phyloP scores from a whole-genome alignment of 305 asterid species.

The Stenogyne calaminthoides region DNA sequence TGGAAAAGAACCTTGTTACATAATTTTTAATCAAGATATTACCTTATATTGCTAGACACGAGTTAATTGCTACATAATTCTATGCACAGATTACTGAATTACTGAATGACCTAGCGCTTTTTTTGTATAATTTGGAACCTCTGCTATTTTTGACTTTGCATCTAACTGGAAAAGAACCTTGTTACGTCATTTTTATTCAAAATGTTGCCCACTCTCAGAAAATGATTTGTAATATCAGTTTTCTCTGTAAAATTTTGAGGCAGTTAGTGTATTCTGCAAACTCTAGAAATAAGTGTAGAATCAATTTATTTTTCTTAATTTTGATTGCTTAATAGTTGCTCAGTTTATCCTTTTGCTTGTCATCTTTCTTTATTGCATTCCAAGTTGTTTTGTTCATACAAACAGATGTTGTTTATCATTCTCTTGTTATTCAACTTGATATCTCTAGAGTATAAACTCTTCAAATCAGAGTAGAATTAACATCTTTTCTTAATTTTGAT shows the following conservation, averaged over 20 bases:
- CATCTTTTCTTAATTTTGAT: neutral
- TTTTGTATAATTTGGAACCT: neutral
- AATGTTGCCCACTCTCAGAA: neutral
- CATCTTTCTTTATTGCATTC: too few species aligned
- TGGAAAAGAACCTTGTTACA: neutral
- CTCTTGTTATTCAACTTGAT: neutral
- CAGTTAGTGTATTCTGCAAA: too few species aligned
- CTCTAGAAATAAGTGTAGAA: too few species aligned
- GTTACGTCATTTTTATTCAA: neutral
- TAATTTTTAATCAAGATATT: neutral
- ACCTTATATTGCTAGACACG: slow-evolving; percentile 25
- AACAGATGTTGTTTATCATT: neutral
- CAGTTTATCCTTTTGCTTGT: neutral
- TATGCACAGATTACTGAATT: neutral
- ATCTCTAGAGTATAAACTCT: neutral
- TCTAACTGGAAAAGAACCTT: neutral
- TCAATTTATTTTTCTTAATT: neutral
- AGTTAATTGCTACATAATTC: neutral
- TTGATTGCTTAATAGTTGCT: neutral
- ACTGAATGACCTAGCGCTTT: neutral
- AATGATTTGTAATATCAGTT: neutral
- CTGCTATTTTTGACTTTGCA: neutral
- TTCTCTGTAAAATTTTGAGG: too few species aligned
- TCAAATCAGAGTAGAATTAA: too few species aligned
- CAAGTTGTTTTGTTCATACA: too few species aligned